Percentiles rank a stretch among this genome's conserved stretches.
Evolutionary conservation across 805 yeast species (phyloP).

Genomic region (Zygoascus tannicola): DNA sequence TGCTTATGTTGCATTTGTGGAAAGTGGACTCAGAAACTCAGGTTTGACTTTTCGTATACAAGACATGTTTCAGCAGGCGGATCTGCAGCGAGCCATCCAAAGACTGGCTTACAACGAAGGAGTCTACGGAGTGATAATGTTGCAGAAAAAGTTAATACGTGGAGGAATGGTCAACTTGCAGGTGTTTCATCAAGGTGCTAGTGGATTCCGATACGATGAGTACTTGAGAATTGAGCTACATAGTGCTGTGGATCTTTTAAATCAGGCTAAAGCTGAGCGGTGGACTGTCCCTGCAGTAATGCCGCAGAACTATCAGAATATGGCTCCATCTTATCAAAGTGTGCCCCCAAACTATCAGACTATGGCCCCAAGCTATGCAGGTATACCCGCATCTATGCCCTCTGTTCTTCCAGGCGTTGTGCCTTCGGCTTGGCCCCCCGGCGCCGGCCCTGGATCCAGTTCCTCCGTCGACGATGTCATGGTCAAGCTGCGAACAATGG

Average conservation of each 20-base stretch:
- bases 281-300: neutral
- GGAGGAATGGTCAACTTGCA: conserved; percentile 52
- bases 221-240: conserved; percentile 59
- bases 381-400: too few relatives aligned
- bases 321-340: neutral
- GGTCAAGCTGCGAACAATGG: conserved; percentile 58
- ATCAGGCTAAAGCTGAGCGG: conserved; percentile 19
- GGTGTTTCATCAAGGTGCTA: conserved; percentile 56
- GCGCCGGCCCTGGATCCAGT: neutral
- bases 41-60: conserved; percentile 36
- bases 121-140: conserved; percentile 57
- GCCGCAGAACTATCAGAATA: neutral
- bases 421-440: neutral
- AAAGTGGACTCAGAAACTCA: conserved; percentile 32
- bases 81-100: conserved; percentile 43
- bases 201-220: conserved; percentile 61
- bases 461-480: conserved; percentile 9
- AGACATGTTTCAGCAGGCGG: conserved; percentile 35
- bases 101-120: conserved; percentile 72
- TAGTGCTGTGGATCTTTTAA: conserved; percentile 54
- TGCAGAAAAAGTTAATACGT: conserved; percentile 39
- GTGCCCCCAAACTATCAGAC: neutral
- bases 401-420: neutral
- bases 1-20: conserved; percentile 35
- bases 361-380: too few relatives aligned